Evolutionary conservation across 495 filamentous ascomycete genomes (phyloP), one percentile per base, ranked within the genome.

Genomic region (Lepraria neglecta): DNA sequence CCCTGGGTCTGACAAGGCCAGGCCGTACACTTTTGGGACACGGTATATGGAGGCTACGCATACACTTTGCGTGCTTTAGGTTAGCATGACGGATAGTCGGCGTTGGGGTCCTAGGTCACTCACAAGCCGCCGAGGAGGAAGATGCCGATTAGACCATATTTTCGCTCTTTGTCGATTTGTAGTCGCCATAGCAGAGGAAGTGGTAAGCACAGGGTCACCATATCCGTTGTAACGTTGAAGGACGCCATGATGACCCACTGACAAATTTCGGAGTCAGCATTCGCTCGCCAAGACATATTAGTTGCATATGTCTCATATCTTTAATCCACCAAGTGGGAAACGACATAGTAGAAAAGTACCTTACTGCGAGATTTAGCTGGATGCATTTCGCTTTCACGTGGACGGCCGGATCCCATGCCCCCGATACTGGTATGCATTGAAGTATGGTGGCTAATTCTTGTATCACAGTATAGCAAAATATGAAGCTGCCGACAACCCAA

Each of bases 51-150:
- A 46, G 19, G 40, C 58, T 5, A 59, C 15, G 12, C 46, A 52
- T 11, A 59, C 58, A 15, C 45, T 59, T 48, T 0, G 15, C 9
- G 14, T 1, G 35, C 7, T 9, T n/a, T 5, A 10, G 7, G 19
- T 27, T 9, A 48, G 21, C 28, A 15, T 14, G 42, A 24, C 24
- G 5, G 11, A 3, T 2, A 4, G 3, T 24, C 3, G 17, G 40
- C 30, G 35, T 12, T 38, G 35, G 10, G 42, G 21, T 38, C 27
- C 31, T 24, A 15, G 3, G 35, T 3, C 10, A 58, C 65, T 56
- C 58, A 69, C 73, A 69, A 71, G 28, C 64, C 61, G n/a, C 73
- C 70, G 6, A 75, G 60, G 7, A 67, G 47, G 58, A 74, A 74
- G 21, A 73, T 60, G 6, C 59, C 65, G 11, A 55, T 54, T 1